These are phyloP conservation scores for Zoysia japonica DNA, from an alignment of 176 grass and related monocot genomes.

Conservation along the genomic window DNA sequence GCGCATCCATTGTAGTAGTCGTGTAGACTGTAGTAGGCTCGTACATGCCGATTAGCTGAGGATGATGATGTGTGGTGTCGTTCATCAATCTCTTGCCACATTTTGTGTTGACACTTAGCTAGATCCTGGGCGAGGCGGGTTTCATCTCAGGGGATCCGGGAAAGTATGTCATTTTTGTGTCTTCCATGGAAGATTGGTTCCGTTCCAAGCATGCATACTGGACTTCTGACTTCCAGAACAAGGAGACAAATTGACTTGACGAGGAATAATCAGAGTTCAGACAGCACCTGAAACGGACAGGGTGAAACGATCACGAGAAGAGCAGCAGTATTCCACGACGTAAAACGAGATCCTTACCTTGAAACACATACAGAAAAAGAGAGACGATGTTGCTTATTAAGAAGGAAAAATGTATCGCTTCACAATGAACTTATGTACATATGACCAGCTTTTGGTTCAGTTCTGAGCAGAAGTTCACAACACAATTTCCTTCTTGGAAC, in stretches of 20 bases:
- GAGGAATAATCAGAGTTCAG: neutral
- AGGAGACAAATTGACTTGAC: neutral
- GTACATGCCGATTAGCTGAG: neutral
- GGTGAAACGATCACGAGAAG: neutral
- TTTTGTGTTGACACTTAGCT: neutral
- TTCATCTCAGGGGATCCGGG: neutral
- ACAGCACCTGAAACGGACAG: neutral
- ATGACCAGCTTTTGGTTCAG: neutral
- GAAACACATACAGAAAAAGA: neutral
- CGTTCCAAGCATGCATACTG: slow-evolving; percentile 35
- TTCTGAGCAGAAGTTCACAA: slow-evolving; percentile 23
- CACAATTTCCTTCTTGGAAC: slow-evolving; percentile 14
- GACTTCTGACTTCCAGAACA: slow-evolving; percentile 24
- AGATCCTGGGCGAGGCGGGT: neutral
- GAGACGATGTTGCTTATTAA: neutral
- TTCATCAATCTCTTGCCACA: neutral
- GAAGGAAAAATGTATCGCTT: neutral
- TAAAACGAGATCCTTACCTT: neutral
- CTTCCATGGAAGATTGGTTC: slow-evolving; percentile 18
- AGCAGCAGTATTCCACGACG: neutral
- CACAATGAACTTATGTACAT: slow-evolving; percentile 20
- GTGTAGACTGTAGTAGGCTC: too few species aligned
- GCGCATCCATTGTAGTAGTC: neutral
- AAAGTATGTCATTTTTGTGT: slow-evolving; percentile 1
- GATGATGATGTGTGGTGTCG: neutral